These are phyloP conservation scores for Lactarius deliciosus DNA, from an alignment of 768 basidiomycete species.

Conservation along the genomic window DNA sequence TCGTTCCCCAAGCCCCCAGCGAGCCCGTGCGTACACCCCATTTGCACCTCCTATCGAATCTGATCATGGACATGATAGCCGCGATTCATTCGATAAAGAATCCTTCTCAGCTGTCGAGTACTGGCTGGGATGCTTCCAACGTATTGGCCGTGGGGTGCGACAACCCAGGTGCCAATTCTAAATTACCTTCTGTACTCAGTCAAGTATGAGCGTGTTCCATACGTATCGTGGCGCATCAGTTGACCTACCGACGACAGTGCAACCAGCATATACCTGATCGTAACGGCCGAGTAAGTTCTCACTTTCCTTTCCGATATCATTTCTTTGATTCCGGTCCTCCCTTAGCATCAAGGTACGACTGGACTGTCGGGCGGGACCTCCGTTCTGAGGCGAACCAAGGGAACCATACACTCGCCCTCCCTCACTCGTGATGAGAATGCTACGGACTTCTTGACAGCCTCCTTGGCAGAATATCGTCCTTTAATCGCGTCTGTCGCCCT, in stretches of 20 bases:
- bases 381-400: conserved; percentile 18
- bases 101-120: background rate
- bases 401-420: conserved; percentile 7
- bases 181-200: background rate
- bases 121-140: background rate
- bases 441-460: background rate
- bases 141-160: background rate
- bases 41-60: background rate
- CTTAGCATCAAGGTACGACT: background rate
- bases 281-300: conserved; percentile 2
- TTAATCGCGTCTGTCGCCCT: background rate
- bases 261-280: conserved; percentile 11
- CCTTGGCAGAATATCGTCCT: background rate
- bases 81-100: background rate
- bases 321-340: background rate
- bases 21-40: conserved; percentile 6
- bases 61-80: conserved; percentile 1
- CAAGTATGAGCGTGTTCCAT: conserved; percentile 9
- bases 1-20: conserved; percentile 1
- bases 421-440: background rate
- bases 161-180: background rate
- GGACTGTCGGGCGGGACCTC: background rate
- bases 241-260: background rate
- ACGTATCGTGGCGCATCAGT: background rate
- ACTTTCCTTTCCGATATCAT: background rate